Base-by-base conservation (phyloP, 768 basidiomycete species). In the Collybia mongolica region DNA sequence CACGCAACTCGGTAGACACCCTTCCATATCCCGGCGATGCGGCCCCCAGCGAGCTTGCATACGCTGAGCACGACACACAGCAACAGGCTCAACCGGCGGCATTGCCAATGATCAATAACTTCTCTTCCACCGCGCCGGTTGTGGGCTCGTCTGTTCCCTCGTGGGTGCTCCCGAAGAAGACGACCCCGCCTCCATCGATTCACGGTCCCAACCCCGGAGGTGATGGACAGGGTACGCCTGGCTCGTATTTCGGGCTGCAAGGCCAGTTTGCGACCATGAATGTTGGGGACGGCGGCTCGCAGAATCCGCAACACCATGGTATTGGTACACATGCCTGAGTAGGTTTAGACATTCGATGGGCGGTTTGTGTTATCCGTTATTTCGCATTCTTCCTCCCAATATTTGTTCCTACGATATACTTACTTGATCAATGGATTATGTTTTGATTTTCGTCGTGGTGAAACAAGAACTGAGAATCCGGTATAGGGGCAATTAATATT, bases 151-250 rank as follows among this genome's bases (percentile, higher is more conserved):
- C 61, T 43, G 66, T 62, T n/a, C 76, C 76, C 7, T 65, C 74
- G 35, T 78, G 76, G 76, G 71, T 77, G 1, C 53, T 78, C 23
- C 76, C 74, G 12, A 77, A 74, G 70, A 74, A 72, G 51, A 48
- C 20, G 38, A 49, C 56, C 26, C 44, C 54, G 6, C 50, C 53
- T 6, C 56, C 56, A 39, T 22, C 51, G 17, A 17, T 35, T 5
- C 36, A 44, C 17, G 44, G 37, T 23, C 35, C 19, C 35, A 54
- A 49, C 18, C 29, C 39, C 15, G 29, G 14, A 38, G 56, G 43
- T 44, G 32, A 32, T 3, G 32, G 39, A 40, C 24, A 23, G 48
- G 18, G 28, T 9, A n/a, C 41, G 40, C 37, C 37, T 22, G 39
- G 23, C 32, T 26, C 50, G 48, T 58, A 59, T 39, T 51, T 51